Conservation (phyloP, 257 asterid genomes). For the Solanum medicagineum region DNA sequence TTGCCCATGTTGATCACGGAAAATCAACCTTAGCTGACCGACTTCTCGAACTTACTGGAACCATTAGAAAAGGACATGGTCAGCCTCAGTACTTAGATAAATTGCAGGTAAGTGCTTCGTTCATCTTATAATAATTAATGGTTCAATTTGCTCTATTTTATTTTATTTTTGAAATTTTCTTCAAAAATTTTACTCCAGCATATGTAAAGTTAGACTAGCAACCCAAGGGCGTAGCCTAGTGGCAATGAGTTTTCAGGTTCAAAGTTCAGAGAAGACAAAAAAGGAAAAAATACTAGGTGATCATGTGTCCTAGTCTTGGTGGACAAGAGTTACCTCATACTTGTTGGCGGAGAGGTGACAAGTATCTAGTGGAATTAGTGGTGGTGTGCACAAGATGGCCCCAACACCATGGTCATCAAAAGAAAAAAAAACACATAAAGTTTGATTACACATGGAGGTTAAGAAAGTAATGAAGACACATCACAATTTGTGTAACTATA, state of each 20-base stretch:
- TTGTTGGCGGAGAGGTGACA: too few species aligned
- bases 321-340: too few species aligned
- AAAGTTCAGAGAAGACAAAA: too few species aligned
- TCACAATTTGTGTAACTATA: not conserved
- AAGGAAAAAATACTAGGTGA: too few species aligned
- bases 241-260: too few species aligned
- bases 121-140: not conserved
- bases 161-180: not conserved
- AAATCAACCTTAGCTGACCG: slow-evolving; percentile 98
- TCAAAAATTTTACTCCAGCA: not conserved
- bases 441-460: not conserved
- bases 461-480: not conserved
- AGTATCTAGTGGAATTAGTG: too few species aligned
- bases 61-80: slow-evolving; percentile 89
- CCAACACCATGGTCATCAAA: too few species aligned
- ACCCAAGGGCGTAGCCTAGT: too few species aligned
- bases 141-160: not conserved
- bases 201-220: not conserved
- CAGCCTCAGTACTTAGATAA: slow-evolving; percentile 98
- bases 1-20: slow-evolving; percentile 97
- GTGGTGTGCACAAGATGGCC: too few species aligned
- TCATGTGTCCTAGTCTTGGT: too few species aligned
- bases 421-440: not conserved
- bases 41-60: slow-evolving; percentile 92
- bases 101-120: slow-evolving; percentile 47